Evolutionary conservation across 345 rosid species (phyloP), one percentile per base, ranked within the genome.

Genomic region (Salix arbutifolia): DNA sequence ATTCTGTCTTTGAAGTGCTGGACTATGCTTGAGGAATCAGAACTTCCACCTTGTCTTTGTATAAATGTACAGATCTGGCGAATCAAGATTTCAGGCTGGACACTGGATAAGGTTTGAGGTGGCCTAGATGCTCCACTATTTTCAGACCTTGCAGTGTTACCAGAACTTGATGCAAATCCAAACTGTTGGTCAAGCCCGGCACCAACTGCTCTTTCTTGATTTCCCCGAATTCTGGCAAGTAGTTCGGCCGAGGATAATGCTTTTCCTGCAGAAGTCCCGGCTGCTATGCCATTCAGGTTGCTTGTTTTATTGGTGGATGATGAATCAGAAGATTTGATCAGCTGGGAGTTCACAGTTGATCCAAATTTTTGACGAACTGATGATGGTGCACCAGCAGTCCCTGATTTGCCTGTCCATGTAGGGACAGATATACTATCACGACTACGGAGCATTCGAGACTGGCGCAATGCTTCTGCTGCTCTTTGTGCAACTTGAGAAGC

Each of bases 331-430:
- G 86, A 71, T 76, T 86, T 85, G 18, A 82, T 72, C 83, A 91
- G 77, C 74, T 76, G 90, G 67, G 92, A 74, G 79, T 84, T 86
- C 68, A 91, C 76, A 11, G 91, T 86, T 71, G 93, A 88, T 69
- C 98, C 98, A 53, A 96, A 96, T 68, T 87, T 96, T 87, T 68
- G 88, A 68, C 89, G 85, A 53, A 88, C 78, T 68, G 92, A 86
- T 67, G 92, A 83, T 3, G 98, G 98, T 65, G 94, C 99, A 76
- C 98, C 99, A 0, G 99, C 99, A 44, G 87, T 74, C 60, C 99
- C 99, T 12, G 92, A 93, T 84, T 82, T 93, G 42, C 98, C 98
- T 2, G 99, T 92, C 99, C 99, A 96, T 53, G 99, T 96, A 0
- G 99, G 99, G 68, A 93, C 83, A 30, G 97, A 86, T 74, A 93